Conservation (phyloP, 2,329 filamentous ascomycete species). For the Fusarium piperis region DNA sequence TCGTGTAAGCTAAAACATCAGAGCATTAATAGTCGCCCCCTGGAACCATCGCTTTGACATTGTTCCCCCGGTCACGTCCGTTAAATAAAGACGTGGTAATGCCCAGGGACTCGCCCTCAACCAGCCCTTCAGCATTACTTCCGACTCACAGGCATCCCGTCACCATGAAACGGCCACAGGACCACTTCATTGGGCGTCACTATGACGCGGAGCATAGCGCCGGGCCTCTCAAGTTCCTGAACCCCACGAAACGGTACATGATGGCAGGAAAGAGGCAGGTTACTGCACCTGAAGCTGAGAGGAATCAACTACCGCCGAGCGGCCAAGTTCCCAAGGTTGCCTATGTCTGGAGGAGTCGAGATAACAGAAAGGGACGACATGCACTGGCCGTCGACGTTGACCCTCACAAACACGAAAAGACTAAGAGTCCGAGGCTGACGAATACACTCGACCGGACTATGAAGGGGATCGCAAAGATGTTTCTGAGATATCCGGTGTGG, state of each 20-base stretch:
- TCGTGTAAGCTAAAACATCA: not conserved
- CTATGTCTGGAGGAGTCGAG: conserved; percentile 53
- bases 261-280: not conserved
- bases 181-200: conserved; percentile 14
- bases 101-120: too few species aligned
- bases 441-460: conserved; percentile 44
- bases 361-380: conserved; percentile 56
- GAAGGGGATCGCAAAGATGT: conserved; percentile 49
- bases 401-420: conserved; percentile 11
- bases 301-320: not conserved
- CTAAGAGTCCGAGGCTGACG: conserved; percentile 32
- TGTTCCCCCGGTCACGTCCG: not conserved
- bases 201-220: conserved; percentile 12
- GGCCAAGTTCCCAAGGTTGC: conserved; percentile 40
- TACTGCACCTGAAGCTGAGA: not conserved
- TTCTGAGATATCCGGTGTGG: conserved; percentile 51
- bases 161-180: conserved; percentile 8
- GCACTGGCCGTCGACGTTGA: conserved; percentile 38
- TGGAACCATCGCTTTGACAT: not conserved
- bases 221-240: conserved; percentile 7
- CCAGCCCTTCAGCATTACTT: not conserved
- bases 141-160: not conserved
- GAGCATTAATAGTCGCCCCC: not conserved
- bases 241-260: conserved; percentile 14
- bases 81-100: not conserved